These are phyloP conservation scores for Globisporangium megalacanthum DNA, from an alignment of 352 stramenopile genomes.

Conservation along the genomic window DNA sequence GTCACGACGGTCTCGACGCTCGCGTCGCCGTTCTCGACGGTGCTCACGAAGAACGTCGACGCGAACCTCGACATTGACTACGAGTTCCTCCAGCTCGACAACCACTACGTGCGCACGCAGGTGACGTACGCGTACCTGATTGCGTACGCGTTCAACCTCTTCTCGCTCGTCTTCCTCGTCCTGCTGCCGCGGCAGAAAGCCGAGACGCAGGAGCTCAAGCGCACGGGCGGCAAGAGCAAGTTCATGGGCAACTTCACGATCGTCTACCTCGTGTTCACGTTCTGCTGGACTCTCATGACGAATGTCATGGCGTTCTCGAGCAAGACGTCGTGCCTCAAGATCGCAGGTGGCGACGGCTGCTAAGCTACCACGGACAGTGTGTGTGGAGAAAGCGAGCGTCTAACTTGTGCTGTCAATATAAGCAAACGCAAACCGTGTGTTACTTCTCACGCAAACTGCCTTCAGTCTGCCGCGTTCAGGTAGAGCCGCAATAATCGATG, in stretches of 20 bases:
- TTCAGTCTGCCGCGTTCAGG: too few relatives aligned
- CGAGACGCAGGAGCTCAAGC: slow-evolving; percentile 43
- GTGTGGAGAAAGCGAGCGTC: too few relatives aligned
- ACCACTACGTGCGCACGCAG: slow-evolving; percentile 35
- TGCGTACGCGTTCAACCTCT: slow-evolving; percentile 50
- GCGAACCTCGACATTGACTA: slow-evolving; percentile 43
- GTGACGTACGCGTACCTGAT: slow-evolving; percentile 57
- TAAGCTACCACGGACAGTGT: too few relatives aligned
- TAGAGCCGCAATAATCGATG: too few relatives aligned
- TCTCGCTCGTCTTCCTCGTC: slow-evolving; percentile 41
- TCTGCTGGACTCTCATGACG: slow-evolving; percentile 31
- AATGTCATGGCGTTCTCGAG: slow-evolving; percentile 50
- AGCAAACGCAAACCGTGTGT: too few relatives aligned
- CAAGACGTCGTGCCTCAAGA: slow-evolving; percentile 49
- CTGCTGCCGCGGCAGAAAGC: slow-evolving; percentile 43
- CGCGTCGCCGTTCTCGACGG: slow-evolving; percentile 35
- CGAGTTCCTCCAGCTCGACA: slow-evolving; percentile 39
- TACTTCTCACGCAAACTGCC: too few relatives aligned
- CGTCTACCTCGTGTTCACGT: slow-evolving; percentile 24
- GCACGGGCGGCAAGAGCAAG: slow-evolving; percentile 28
- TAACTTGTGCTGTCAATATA: too few relatives aligned
- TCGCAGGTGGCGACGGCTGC: slow-evolving; percentile 30
- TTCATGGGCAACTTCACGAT: slow-evolving; percentile 31
- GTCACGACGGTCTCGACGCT: slow-evolving; percentile 52
- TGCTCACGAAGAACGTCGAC: slow-evolving; percentile 47